These are phyloP conservation scores for Meripilus lineatus DNA, from an alignment of 1,284 basidiomycete genomes.

Conservation along the genomic window DNA sequence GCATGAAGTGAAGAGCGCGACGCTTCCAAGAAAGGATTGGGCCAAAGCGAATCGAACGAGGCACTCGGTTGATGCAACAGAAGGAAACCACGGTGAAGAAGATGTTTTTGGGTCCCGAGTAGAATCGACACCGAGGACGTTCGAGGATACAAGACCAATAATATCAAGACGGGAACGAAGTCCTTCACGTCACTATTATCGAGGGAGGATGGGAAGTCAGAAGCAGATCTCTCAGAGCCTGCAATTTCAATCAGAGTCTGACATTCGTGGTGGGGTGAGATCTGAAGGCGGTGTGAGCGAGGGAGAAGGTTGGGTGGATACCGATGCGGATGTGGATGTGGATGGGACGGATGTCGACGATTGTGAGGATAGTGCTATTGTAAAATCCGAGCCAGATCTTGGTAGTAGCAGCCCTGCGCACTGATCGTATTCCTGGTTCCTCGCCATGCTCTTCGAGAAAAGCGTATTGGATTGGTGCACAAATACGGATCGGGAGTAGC, in stretches of 20 bases:
- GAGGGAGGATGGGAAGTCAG: constrained; percentile 1
- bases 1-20: constrained; percentile 50
- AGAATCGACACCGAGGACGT: too few relatives aligned
- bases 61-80: neutral
- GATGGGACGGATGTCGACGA: too few relatives aligned
- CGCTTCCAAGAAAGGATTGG: neutral
- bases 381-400: too few relatives aligned
- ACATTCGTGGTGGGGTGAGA: constrained; percentile 4
- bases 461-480: too few relatives aligned
- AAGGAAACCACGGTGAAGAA: neutral
- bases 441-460: too few relatives aligned
- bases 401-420: too few relatives aligned
- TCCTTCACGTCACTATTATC: constrained; percentile 2
- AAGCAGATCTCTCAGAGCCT: constrained; percentile 11
- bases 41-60: neutral
- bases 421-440: too few relatives aligned
- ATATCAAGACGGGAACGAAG: neutral
- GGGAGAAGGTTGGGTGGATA: constrained; percentile 32
- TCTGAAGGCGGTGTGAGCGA: constrained; percentile 19
- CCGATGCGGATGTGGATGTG: constrained; percentile 29
- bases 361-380: neutral
- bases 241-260: constrained; percentile 10
- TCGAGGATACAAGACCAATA: too few relatives aligned
- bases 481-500: too few relatives aligned
- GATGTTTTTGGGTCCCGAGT: constrained; percentile 3